Evolutionary conservation across 2,329 filamentous ascomycete species (phyloP), one percentile per base, ranked within the genome.

Genomic region (Ceratocystis albifundus): DNA sequence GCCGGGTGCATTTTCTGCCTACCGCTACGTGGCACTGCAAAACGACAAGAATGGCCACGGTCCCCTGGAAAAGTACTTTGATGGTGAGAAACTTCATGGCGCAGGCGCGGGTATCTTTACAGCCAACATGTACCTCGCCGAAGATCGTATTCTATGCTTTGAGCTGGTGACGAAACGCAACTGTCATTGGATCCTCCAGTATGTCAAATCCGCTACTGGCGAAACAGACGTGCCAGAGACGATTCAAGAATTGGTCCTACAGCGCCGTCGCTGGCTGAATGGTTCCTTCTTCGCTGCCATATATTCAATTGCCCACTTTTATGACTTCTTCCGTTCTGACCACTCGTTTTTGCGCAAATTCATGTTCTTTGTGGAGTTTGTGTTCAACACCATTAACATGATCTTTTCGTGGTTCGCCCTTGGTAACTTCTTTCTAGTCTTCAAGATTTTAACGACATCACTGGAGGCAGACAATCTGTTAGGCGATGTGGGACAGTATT

Each of bases 351-450:
- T 96, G 53, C 85, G 94, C 71, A 96, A 97, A 76, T 78, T 93
- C 68, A 90, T 89, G 81, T 89, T 99, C 76, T 83, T 96, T 72
- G 76, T 97, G 70, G 94, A 99, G 74, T 97, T 96, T 75, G 79
- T 88, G 70, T 99, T 96, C 78, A 92, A 96, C 76, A 94, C 90
- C 0, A 82, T 93, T 76, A 96, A 90, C 80, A 96, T 97, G 90
- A 83, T 99, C 73, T 99, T 97, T 75, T 92, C 94, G 65, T 99
- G 94, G 94, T 97, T 99, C 74, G 90, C 88, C 72, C 94, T 97
- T 73, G 89, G 94, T 73, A 99, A 99, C 78, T 99, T 99, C 82
- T 99, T 97, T 83, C 79, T 99, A 73, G 93, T 99, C 71, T 99
- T 99, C 80, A 92, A 92, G 76, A 97, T 99, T 74, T 80, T 99